Evolutionary conservation across 148 eudicot species (phyloP), one percentile per base, ranked within the genome.

Genomic region (Diospyros lotus): DNA sequence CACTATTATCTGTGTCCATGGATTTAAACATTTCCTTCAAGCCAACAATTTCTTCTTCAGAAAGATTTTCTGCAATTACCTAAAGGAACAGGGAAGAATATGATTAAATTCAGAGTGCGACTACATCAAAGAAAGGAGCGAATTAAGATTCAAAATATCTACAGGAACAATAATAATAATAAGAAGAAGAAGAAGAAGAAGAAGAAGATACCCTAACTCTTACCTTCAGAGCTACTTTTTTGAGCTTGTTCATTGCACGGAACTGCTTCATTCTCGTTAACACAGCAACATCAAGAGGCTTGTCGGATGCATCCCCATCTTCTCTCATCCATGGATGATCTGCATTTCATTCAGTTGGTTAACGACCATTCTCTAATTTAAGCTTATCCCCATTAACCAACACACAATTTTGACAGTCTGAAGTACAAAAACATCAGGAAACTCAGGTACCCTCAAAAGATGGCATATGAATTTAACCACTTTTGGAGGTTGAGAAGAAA

Each of bases 291-390:
- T 93, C 98, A 79, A 93, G 89, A 72, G 98, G 98, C 86, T 93
- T 91, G 75, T 93, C 98, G 77, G 98, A 84, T 79, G 94, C 98
- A 84, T 88, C 98, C 38, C 97, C 98, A 75, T 91, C 97, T 79
- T 85, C 97, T 84, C 84, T 89, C 91, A 89, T 89, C 98, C 98
- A 93, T 75, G 94, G 97, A 87, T 93, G 98, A 76, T 87, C 98
- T 93, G 86, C 78, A 78, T 75, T 66, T 68, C 28, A 75, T 77
- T 79, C 52, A 80, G 12, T 73, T 17, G 43, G 74, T 65, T 46
- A 10, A 74, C 5, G 40, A 51, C 52, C 18, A 74, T 50, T 56
- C 50, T 44, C 13, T 39, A n/a, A 53, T 58, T 54, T 13, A n/a
- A n/a, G n/a, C n/a, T n/a, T n/a, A n/a, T n/a, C n/a, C n/a, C n/a